Evolutionary conservation across 352 stramenopile genomes (phyloP), one percentile per base, ranked within the genome.

Genomic region (Pythium insidiosum): DNA sequence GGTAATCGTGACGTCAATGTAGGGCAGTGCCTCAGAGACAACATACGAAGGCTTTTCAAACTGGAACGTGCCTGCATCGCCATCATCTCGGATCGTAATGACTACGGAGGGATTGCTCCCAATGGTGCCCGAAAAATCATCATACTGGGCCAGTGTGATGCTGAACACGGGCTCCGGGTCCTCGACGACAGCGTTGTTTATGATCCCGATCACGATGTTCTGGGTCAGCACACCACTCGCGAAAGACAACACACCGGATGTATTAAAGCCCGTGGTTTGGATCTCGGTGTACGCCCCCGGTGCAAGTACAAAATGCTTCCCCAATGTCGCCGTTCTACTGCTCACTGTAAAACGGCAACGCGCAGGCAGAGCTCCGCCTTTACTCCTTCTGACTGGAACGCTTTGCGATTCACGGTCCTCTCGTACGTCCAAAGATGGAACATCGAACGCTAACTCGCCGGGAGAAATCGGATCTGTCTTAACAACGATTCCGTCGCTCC

Each of bases 161-260:
- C 40, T 74, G 29, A 84, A 84, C 21, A 54, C 74, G 6, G 41
- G 60, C 34, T 80, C 66, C 7, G 57, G 50, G 11, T 84, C 66
- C 7, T 80, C 68, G 0, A 53, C 48, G 7, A 82, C 43, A 9
- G 54, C 35, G 37, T 84, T 80, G 51, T 82, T 76, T 26, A 74
- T 63, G 22, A 84, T 73, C 0, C 21, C 5, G 13, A 84, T 25
- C 0, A n/a, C 37, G 10, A 84, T 48, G 5, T 42, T 43, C 11
- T 58, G 35, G 13, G 31, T 56, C 11, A 42, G 53, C 0, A 53
- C 23, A n/a, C 53, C 63, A 7, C 39, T 47, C 12, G 41, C 28
- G 43, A 84, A 80, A 0, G 41, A 13, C 0, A 84, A 39, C 13
- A 38, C 22, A 2, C 68, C 68, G n/a, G n/a, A n/a, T n/a, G n/a